Conservation (phyloP, 768 basidiomycete species). For the Rhodotorula sphaerocarpa region DNA sequence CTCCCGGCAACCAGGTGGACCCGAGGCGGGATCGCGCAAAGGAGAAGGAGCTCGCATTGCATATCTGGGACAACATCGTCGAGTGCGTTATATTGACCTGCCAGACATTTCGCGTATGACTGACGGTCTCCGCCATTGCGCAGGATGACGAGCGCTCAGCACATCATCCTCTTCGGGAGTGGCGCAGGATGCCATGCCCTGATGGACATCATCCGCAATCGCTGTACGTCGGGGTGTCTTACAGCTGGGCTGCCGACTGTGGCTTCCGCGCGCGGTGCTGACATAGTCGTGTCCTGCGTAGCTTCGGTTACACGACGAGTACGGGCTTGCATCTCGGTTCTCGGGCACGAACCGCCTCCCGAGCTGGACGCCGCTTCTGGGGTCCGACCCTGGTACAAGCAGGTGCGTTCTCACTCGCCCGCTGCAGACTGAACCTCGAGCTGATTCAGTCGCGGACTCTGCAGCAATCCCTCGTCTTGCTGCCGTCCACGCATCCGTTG, state of each 20-base stretch:
- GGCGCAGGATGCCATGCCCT: slow-evolving; percentile 72
- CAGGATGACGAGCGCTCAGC: slow-evolving; percentile 48
- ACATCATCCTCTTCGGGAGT: slow-evolving; percentile 76
- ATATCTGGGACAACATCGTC: slow-evolving; percentile 95
- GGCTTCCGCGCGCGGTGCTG: too few relatives aligned
- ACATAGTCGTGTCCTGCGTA: background rate
- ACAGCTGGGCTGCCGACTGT: background rate
- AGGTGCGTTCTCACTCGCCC: slow-evolving; percentile 4
- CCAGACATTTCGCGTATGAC: background rate
- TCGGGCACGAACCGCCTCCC: slow-evolving; percentile 34
- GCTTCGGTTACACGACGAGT: background rate
- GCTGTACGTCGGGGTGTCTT: slow-evolving; percentile 56
- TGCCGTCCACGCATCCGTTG: slow-evolving; percentile 23
- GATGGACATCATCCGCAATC: slow-evolving; percentile 61
- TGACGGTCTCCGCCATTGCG: background rate
- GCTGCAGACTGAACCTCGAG: too few relatives aligned
- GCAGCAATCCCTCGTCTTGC: slow-evolving; percentile 17
- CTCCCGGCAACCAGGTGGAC: slow-evolving; percentile 39
- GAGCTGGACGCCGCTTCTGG: slow-evolving; percentile 20
- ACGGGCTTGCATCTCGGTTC: slow-evolving; percentile 27
- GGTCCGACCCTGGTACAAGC: slow-evolving; percentile 32
- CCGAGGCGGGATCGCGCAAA: slow-evolving; percentile 30
- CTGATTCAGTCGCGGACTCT: too few relatives aligned
- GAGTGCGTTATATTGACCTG: slow-evolving; percentile 52
- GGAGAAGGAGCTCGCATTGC: slow-evolving; percentile 57